Base-by-base conservation (phyloP, 176 grass and related monocot genomes). In the Oryza meridionalis region DNA sequence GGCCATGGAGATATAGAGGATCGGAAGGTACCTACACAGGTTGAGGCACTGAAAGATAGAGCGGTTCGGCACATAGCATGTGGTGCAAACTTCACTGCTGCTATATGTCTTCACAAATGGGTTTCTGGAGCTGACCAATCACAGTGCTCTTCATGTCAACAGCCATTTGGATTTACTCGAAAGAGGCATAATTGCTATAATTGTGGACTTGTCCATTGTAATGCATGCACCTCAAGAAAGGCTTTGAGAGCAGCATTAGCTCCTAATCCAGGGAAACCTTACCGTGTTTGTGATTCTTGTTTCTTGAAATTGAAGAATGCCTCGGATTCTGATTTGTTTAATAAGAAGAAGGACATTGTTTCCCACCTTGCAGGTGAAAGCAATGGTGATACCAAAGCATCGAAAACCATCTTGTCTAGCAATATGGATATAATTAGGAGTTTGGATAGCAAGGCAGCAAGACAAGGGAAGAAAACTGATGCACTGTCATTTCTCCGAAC, bases 1-100 rank as follows among this genome's bases (percentile, higher is more conserved):
- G 96, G 96, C 47, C 95, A 98, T 81, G 96, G 96, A 84, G 96
- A 98, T 77, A 61, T 89, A 64, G 96, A 95, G 86, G 96, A 98
- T 83, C 69, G 87, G 55, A 98, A 98, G 69, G 88, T 89, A 73
- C 96, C 96, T 82, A 95, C 91, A 53, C 35, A 87, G 32, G 92
- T 98, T 32, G 93, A 98, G 76, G 87, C 85, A 80, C 83, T 98
- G 85, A 98, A 73, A 87, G 96, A 98, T 55, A 90, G 91, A 89
- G 59, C 85, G 67, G 89, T 98, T 78, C 88, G 89, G 87, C 86
- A 89, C 74, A 86, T 95, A 86, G 87, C 89, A 26, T 98, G 96
- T 81, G 96, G 96, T 55, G 87, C 96, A 75, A 95, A 94, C 80
- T 93, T 98, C 74, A 98, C 93, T 25, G 83, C 93, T 87, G 96